Conservation (phyloP, 2,329 filamentous ascomycete genomes). For the Purpureocillium takamizusanense region DNA sequence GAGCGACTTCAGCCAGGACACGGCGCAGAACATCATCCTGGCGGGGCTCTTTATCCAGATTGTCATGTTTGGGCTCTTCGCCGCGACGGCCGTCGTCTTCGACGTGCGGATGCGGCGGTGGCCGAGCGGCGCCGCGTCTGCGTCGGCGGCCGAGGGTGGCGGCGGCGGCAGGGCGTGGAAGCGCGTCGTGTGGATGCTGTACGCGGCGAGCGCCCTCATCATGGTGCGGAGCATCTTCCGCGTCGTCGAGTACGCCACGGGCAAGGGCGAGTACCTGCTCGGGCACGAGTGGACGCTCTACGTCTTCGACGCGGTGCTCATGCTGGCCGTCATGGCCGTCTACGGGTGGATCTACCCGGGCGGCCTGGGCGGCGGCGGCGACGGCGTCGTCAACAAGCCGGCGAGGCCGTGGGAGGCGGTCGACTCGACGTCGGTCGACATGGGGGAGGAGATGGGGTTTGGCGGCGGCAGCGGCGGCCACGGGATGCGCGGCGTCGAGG, state of each 20-base stretch:
- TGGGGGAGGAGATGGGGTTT: conserved; percentile 2
- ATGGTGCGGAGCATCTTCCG: conserved; percentile 35
- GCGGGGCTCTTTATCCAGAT: conserved; percentile 49
- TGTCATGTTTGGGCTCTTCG: conserved; percentile 46
- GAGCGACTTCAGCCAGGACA: conserved; percentile 9
- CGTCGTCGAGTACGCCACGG: conserved; percentile 37
- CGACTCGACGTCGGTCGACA: background rate
- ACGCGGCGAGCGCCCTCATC: conserved; percentile 27
- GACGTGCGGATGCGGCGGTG: conserved; percentile 24
- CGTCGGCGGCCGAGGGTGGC: conserved; percentile 5
- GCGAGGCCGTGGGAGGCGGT: conserved; percentile 4
- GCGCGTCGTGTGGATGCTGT: conserved; percentile 24
- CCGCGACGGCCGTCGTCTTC: conserved; percentile 37
- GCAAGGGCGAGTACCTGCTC: conserved; percentile 28
- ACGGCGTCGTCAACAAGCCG: background rate
- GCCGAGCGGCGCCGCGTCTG: conserved; percentile 10
- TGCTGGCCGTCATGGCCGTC: conserved; percentile 12
- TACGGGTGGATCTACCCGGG: conserved; percentile 13
- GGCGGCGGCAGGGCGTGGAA: conserved; percentile 19
- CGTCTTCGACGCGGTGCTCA: conserved; percentile 26
- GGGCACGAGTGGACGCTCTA: conserved; percentile 32
- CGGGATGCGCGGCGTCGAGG: background rate
- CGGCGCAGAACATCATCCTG: conserved; percentile 44
- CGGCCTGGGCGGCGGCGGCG: conserved; percentile 1
- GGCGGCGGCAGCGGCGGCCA: conserved; percentile 3